A percentile compares a stretch with the other conserved stretches of the same genome.
These are phyloP conservation scores for Acer campestre DNA, from an alignment of 345 rosid species.

Conservation along the genomic window DNA sequence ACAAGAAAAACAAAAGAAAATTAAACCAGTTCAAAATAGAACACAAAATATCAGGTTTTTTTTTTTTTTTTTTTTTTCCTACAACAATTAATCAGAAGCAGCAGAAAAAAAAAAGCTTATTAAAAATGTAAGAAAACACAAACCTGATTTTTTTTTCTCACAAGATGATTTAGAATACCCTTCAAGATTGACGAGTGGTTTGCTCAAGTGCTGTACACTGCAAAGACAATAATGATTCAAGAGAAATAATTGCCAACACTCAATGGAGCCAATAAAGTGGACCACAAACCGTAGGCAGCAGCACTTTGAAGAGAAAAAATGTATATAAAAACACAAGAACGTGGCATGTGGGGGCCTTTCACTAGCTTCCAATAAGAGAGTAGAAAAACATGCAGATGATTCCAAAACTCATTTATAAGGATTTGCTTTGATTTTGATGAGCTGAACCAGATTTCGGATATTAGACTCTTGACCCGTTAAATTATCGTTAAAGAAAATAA, in stretches of 20 bases:
- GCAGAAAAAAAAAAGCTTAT: neutral
- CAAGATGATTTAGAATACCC: neutral
- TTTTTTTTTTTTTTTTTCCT: no score
- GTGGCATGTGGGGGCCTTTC: neutral
- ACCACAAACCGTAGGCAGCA: neutral
- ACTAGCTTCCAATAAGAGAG: no score
- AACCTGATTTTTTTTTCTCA: neutral
- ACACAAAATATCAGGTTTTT: neutral
- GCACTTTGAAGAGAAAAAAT: neutral
- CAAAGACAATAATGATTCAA: neutral
- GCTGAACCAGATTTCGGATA: no score
- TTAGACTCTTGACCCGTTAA: no score
- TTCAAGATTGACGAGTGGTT: neutral
- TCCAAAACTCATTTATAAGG: no score
- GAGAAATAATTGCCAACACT: neutral
- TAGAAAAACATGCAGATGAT: neutral
- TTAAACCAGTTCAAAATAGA: no score
- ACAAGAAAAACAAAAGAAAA: neutral
- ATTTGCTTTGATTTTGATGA: no score
- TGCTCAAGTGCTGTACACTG: neutral
- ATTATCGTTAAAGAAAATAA: no score
- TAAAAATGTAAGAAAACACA: neutral
- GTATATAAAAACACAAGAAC: neutral
- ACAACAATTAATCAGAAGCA: neutral
- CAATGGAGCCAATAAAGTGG: neutral